These are phyloP conservation scores for Arachnopeziza araneosa DNA, from an alignment of 2,329 filamentous ascomycete genomes.

Conservation along the genomic window DNA sequence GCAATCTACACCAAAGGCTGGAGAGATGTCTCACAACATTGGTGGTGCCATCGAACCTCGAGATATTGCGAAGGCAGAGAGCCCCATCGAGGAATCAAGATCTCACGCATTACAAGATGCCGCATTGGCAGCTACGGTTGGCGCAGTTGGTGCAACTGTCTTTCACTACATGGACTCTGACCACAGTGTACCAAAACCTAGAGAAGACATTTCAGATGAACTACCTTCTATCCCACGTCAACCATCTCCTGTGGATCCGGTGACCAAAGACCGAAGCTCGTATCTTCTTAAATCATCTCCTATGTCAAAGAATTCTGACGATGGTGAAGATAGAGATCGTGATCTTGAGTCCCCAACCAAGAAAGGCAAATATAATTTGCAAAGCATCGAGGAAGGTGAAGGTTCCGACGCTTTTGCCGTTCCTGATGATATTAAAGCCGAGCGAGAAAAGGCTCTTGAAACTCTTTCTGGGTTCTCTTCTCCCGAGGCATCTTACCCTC, in stretches of 20 bases:
- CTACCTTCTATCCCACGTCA: conserved; percentile 23
- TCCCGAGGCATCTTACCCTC: background rate
- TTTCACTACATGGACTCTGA: conserved; percentile 19
- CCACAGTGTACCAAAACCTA: conserved; percentile 24
- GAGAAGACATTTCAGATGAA: conserved; percentile 15
- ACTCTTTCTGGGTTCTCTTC: conserved; percentile 8
- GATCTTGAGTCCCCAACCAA: conserved; percentile 11
- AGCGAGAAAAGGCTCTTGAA: conserved; percentile 13
- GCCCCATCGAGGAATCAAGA: background rate
- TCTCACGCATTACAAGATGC: conserved; percentile 12
- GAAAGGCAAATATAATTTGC: conserved; percentile 5
- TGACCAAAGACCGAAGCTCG: conserved; percentile 39
- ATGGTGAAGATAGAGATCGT: conserved; percentile 3
- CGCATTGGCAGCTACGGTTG: conserved; percentile 16
- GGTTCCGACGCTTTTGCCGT: conserved; percentile 7
- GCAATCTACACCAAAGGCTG: conserved; percentile 64
- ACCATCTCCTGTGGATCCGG: conserved; percentile 36
- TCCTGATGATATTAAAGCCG: background rate
- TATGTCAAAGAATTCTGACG: conserved; percentile 15
- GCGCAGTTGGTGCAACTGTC: conserved; percentile 18
- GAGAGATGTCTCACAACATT: conserved; percentile 24
- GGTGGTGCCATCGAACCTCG: background rate
- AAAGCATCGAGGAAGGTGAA: conserved; percentile 19
- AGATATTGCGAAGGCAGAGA: background rate
- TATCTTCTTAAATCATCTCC: conserved; percentile 38